Conservation (phyloP, 129 eudicot genomes). For the Daucus carota region DH1_v3.0 NC_030384.2:36249001-36249500, state of each 20-base stretch:
- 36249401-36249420: too few relatives aligned
- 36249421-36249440: too few relatives aligned
- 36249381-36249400: too few relatives aligned
- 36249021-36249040: not conserved
- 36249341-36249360: too few relatives aligned
- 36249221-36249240: not conserved
- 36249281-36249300: too few relatives aligned
- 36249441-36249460: too few relatives aligned
- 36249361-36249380: too few relatives aligned
- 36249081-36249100: not conserved
- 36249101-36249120: not conserved
- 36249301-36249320: too few relatives aligned
- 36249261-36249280: too few relatives aligned
- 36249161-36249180: slow-evolving; percentile 9
- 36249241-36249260: not conserved
- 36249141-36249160: not conserved
- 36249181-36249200: not conserved
- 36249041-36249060: not conserved
- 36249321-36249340: too few relatives aligned
- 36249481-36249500: too few relatives aligned
- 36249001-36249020: not conserved
- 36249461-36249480: too few relatives aligned
- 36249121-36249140: not conserved
- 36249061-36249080: not conserved
- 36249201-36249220: not conserved